These are phyloP conservation scores for Cytospora piceae DNA, from an alignment of 2,329 filamentous ascomycete genomes.

Conservation along the genomic window DNA sequence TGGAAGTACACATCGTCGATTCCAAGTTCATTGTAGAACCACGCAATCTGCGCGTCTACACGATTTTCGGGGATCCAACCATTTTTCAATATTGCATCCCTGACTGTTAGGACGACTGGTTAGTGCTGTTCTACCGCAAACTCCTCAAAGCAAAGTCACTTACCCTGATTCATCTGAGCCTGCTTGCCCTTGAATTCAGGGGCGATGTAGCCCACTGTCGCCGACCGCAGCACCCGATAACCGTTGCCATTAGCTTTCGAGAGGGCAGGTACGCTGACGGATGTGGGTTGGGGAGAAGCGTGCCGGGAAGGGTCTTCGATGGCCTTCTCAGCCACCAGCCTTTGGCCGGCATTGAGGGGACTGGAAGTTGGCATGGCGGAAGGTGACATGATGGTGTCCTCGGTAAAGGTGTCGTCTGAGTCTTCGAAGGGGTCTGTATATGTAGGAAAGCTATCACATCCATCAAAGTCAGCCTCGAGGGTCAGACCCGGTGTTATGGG, in stretches of 20 bases:
- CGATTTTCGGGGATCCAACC: slow-evolving; percentile 86
- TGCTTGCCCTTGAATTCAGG: slow-evolving; percentile 92
- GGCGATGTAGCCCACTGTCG: slow-evolving; percentile 91
- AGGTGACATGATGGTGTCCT: slow-evolving; percentile 36
- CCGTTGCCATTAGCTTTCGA: slow-evolving; percentile 59
- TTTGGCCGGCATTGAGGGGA: slow-evolving; percentile 33
- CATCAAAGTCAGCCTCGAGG: slow-evolving; percentile 39
- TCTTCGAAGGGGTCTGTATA: slow-evolving; percentile 40
- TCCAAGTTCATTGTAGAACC: slow-evolving; percentile 97
- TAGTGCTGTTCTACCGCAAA: slow-evolving; percentile 16
- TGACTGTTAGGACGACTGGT: slow-evolving; percentile 58
- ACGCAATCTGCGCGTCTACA: slow-evolving; percentile 82
- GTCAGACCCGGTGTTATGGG: slow-evolving; percentile 33
- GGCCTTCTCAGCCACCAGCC: slow-evolving; percentile 38
- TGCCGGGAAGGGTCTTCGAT: slow-evolving; percentile 56
- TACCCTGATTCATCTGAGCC: slow-evolving; percentile 84
- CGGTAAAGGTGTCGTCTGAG: slow-evolving; percentile 36
- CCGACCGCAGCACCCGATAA: slow-evolving; percentile 79
- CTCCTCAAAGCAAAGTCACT: slow-evolving; percentile 35
- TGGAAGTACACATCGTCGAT: slow-evolving; percentile 99
- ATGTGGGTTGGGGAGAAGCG: slow-evolving; percentile 86
- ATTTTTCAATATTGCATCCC: slow-evolving; percentile 75
- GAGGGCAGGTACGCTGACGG: slow-evolving; percentile 72
- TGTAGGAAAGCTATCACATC: slow-evolving; percentile 39
- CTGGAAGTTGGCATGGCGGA: slow-evolving; percentile 29